Conservation (phyloP, 2,329 filamentous ascomycete genomes). For the Shiraia sp. region DNA sequence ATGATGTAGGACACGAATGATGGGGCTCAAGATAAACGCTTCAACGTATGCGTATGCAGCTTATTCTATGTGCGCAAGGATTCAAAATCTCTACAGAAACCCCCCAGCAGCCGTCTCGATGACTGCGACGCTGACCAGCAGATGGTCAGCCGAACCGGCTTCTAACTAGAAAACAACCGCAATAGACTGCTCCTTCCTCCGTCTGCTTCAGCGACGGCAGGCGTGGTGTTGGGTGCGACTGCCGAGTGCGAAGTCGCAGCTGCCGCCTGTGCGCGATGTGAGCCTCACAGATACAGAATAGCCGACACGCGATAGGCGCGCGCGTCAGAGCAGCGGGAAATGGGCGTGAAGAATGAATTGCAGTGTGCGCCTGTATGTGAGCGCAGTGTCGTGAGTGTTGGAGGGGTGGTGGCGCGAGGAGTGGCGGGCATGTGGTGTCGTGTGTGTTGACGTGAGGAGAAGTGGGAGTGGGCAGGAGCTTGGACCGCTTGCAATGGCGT, state of each 20-base stretch:
- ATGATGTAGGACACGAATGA: conserved; percentile 48
- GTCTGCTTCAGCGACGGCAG: conserved; percentile 14
- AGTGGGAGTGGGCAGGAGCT: conserved; percentile 16
- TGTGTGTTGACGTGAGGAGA: conserved; percentile 38
- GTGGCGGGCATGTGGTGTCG: conserved; percentile 27
- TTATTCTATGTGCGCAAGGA: conserved; percentile 40
- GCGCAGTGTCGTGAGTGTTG: conserved; percentile 15
- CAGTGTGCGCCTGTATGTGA: conserved; percentile 8
- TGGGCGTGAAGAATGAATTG: conserved; percentile 1
- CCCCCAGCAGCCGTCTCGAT: conserved; percentile 24
- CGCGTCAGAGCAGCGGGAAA: conserved; percentile 8
- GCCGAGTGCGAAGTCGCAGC: conserved; percentile 19
- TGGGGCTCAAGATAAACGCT: conserved; percentile 37
- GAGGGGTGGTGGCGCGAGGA: conserved; percentile 15
- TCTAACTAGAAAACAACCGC: conserved; percentile 34
- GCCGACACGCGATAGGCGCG: conserved; percentile 15
- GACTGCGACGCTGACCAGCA: conserved; percentile 25
- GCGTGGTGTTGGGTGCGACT: conserved; percentile 23
- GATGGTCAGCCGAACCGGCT: conserved; percentile 18
- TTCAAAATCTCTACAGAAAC: conserved; percentile 44
- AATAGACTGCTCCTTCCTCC: conserved; percentile 15
- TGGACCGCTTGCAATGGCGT: too few species aligned
- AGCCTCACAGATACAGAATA: conserved; percentile 18
- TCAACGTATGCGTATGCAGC: conserved; percentile 32
- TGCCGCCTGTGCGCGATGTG: conserved; percentile 25